Conservation (phyloP, 2,329 filamentous ascomycete species). For the Cercospora sp. region DNA sequence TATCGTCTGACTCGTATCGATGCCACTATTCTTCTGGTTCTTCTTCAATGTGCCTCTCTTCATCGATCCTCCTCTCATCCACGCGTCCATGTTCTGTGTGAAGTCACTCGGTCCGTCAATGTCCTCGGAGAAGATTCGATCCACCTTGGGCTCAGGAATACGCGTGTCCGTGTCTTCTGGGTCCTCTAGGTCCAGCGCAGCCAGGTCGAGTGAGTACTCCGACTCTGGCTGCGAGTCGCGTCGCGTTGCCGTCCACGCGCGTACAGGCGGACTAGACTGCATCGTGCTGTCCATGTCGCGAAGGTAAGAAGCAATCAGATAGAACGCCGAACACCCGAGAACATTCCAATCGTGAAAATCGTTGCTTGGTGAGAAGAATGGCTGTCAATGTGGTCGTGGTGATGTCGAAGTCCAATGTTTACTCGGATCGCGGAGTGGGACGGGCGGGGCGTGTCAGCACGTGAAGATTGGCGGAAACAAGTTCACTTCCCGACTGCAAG, state of each 20-base stretch:
- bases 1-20: slow-evolving; percentile 6
- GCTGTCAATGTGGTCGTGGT: not conserved
- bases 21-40: not conserved
- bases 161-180: slow-evolving; percentile 29
- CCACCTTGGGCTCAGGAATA: slow-evolving; percentile 30
- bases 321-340: slow-evolving; percentile 3
- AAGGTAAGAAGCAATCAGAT: slow-evolving; percentile 1
- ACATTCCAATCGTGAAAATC: not conserved
- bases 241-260: slow-evolving; percentile 29
- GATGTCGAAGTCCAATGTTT: slow-evolving; percentile 2
- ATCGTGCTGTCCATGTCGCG: slow-evolving; percentile 20
- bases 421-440: slow-evolving; percentile 3
- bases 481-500: not conserved
- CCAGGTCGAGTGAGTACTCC: slow-evolving; percentile 39
- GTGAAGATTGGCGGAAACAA: slow-evolving; percentile 6
- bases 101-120: slow-evolving; percentile 44
- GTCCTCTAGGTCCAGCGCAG: slow-evolving; percentile 34
- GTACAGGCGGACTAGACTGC: slow-evolving; percentile 36
- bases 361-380: not conserved
- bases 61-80: slow-evolving; percentile 24
- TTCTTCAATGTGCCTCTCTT: slow-evolving; percentile 7
- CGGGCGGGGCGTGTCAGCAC: not conserved
- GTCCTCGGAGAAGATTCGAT: slow-evolving; percentile 38
- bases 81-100: slow-evolving; percentile 40
- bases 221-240: slow-evolving; percentile 29